Evolutionary conservation across 73 alveolate genomes (phyloP).

Genomic region (Paraurostyla sp.): DNA sequence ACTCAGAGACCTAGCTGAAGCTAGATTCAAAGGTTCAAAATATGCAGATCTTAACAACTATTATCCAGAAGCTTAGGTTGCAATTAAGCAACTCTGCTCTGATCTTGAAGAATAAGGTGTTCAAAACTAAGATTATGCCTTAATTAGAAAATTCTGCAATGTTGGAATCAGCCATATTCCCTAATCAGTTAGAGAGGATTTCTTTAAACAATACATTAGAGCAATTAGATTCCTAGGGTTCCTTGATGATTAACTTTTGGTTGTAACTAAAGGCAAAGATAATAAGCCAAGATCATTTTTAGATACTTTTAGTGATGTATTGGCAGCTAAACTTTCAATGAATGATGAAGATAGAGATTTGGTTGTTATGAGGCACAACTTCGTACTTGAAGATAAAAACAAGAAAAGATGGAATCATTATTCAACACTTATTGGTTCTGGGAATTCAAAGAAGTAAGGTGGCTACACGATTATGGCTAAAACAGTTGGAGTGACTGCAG

Average conservation of each 20-base stretch:
- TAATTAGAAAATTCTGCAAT: constrained; percentile 19
- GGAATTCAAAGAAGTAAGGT: constrained; percentile 72
- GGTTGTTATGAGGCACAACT: constrained; percentile 85
- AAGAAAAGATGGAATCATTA: constrained; percentile 70
- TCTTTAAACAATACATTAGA: constrained; percentile 26
- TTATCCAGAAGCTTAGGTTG: constrained; percentile 14
- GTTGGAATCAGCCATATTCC: not conserved
- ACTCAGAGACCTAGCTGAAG: constrained; percentile 71
- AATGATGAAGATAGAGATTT: constrained; percentile 83
- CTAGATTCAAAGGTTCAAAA: constrained; percentile 46
- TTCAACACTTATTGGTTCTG: constrained; percentile 78
- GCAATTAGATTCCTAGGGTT: constrained; percentile 66
- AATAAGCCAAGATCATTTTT: constrained; percentile 64
- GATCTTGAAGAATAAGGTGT: constrained; percentile 51
- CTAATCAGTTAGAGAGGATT: not conserved
- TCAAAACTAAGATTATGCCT: not conserved
- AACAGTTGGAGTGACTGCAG: constrained; percentile 91
- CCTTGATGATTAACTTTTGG: constrained; percentile 28
- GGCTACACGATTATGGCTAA: constrained; percentile 83
- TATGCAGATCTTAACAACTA: not conserved
- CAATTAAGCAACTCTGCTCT: not conserved
- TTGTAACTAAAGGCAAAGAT: constrained; percentile 10
- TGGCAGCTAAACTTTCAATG: constrained; percentile 72
- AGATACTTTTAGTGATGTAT: constrained; percentile 80
- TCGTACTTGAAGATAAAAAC: constrained; percentile 72